These are phyloP conservation scores for Exserohilum rostratum DNA, from an alignment of 2,329 filamentous ascomycete genomes.

Conservation along the genomic window DNA sequence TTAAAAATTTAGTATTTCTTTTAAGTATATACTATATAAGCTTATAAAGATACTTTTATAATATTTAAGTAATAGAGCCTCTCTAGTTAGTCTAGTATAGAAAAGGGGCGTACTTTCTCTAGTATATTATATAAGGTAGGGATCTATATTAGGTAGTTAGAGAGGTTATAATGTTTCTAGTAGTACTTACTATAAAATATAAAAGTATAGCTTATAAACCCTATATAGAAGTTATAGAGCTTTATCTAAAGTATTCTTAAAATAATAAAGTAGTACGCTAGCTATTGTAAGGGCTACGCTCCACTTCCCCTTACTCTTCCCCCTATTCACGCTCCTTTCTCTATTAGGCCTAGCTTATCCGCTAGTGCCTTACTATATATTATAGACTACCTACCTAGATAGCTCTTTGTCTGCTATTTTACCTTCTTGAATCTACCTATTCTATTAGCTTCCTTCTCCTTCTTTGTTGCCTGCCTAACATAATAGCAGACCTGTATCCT, in stretches of 20 bases:
- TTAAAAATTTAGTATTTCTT: constrained; percentile 1
- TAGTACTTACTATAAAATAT: neutral
- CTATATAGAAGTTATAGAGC: neutral
- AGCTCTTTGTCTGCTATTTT: no score
- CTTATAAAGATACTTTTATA: neutral
- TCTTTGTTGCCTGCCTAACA: no score
- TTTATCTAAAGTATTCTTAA: neutral
- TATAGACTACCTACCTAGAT: no score
- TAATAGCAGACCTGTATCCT: no score
- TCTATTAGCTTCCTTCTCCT: no score
- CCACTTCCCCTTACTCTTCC: no score
- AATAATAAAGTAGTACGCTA: neutral
- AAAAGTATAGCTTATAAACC: neutral
- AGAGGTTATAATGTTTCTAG: neutral
- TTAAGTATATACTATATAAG: neutral
- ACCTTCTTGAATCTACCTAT: no score
- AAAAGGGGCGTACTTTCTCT: neutral
- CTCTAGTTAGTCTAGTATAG: neutral
- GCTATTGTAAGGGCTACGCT: no score
- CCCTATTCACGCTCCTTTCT: no score
- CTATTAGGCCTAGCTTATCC: no score
- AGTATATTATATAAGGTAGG: neutral
- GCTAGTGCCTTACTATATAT: no score
- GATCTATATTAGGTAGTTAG: neutral
- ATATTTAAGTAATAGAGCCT: neutral